Evolutionary conservation across 495 filamentous ascomycete genomes (phyloP), one percentile per base, ranked within the genome.

Genomic region (Xanthoparmelia taractica): DNA sequence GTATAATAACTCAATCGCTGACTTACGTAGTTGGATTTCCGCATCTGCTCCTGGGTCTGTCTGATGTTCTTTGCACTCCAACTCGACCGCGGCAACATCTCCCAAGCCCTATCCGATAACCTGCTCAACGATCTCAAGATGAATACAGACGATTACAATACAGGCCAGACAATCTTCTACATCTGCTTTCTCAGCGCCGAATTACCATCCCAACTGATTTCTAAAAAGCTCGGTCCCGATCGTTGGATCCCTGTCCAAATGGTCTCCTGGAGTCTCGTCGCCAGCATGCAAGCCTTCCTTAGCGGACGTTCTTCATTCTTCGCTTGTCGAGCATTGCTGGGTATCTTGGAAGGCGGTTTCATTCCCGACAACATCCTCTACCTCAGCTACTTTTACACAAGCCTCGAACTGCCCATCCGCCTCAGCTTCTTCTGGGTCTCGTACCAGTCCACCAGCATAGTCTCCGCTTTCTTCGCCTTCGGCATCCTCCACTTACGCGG

Each of bases 231-330:
- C 31, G 91, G 91, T 0, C 89, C 91, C 0, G 91, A 95, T 71
- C 80, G 83, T 37, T 95, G 91, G 88, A 92, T 96, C 59, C 90
- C 91, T 0, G 74, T 86, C 34, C 89, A 93, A 67, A 93, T 93
- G 82, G 75, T 90, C 1, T 77, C 80, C 6, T 95, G 90, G 88
- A 88, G 85, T 68, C 65, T 91, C 12, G 83, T 92, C 38, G 88
- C 89, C 0, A 74, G 77, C 29, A 80, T 77, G 48, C 89, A 93
- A 72, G 84, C 87, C 15, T 85, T 85, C 62, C 69, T 95, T 11
- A 78, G 72, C 41, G 83, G 84, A 1, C 76, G 79, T n/a, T 67
- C 71, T 0, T 82, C 84, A 0, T 95, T 89, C 70, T 85, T 84
- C 55, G 75, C 79, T 15, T 82, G 78, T 64, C 79, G 91, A 48